A percentile compares a stretch with the other conserved stretches of the same genome.
These are phyloP conservation scores for Diaporthe nobilis DNA, from an alignment of 2,329 filamentous ascomycete genomes.

Conservation along the genomic window DNA sequence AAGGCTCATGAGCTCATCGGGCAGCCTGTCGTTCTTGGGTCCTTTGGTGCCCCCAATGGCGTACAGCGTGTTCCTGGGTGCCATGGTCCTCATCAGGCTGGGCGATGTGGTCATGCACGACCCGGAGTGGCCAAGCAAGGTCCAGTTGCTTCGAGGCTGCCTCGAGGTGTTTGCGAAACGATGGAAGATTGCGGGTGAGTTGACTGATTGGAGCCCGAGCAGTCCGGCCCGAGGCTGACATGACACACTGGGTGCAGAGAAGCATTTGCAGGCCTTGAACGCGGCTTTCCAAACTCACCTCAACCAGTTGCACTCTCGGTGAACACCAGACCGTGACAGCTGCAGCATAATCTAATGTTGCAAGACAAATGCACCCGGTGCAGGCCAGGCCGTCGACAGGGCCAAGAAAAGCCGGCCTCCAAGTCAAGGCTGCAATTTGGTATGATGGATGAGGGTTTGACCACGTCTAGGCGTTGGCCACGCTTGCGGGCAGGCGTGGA, in stretches of 20 bases:
- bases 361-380: background rate
- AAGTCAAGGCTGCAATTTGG: background rate
- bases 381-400: background rate
- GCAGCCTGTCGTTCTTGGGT: slow-evolving; percentile 39
- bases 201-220: background rate
- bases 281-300: slow-evolving; percentile 35
- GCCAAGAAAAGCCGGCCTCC: too few relatives aligned
- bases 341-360: background rate
- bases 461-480: background rate
- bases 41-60: slow-evolving; percentile 45
- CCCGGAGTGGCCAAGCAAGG: slow-evolving; percentile 45
- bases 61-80: slow-evolving; percentile 47
- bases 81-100: slow-evolving; percentile 47
- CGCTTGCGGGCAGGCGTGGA: slow-evolving; percentile 18
- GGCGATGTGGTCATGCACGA: slow-evolving; percentile 45
- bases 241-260: slow-evolving; percentile 22
- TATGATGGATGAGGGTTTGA: too few relatives aligned
- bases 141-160: slow-evolving; percentile 44
- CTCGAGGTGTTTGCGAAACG: slow-evolving; percentile 45
- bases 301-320: slow-evolving; percentile 30
- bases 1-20: slow-evolving; percentile 42
- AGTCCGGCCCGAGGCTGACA: background rate
- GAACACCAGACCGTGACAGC: background rate
- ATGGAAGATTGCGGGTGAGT: slow-evolving; percentile 50
- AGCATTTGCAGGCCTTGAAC: slow-evolving; percentile 39